Conservation (phyloP, 1,139 yeast species). For the Nematodospora anomalae region DNA sequence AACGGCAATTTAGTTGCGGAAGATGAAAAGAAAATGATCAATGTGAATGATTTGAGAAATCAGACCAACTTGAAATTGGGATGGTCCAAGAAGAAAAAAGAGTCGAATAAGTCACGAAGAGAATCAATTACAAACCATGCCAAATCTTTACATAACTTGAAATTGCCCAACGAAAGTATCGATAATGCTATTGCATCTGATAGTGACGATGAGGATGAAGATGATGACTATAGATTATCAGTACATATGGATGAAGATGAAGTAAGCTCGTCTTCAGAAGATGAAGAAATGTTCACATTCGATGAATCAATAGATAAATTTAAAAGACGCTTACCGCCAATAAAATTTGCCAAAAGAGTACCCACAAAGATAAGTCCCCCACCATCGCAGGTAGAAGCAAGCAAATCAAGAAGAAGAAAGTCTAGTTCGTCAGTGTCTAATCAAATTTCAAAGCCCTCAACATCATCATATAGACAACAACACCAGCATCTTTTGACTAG, state of each 20-base stretch:
- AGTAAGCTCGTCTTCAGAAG: constrained; percentile 18
- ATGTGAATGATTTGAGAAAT: constrained; percentile 38
- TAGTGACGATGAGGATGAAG: constrained; percentile 44
- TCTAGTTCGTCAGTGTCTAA: constrained; percentile 16
- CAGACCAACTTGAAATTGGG: constrained; percentile 44
- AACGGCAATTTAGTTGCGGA: not conserved
- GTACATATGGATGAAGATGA: constrained; percentile 23
- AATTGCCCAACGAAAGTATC: constrained; percentile 40
- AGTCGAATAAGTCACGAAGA: constrained; percentile 31
- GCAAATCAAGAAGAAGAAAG: constrained; percentile 22
- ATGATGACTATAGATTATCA: constrained; percentile 14
- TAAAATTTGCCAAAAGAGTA: constrained; percentile 46
- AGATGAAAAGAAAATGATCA: constrained; percentile 37
- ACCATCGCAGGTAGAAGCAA: constrained; percentile 22
- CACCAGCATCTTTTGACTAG: constrained; percentile 22
- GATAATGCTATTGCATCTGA: constrained; percentile 41
- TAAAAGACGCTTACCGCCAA: constrained; percentile 35
- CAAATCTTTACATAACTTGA: constrained; percentile 46
- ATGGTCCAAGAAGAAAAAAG: constrained; percentile 43
- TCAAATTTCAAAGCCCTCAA: constrained; percentile 13
- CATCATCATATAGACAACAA: constrained; percentile 11
- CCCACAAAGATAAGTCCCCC: constrained; percentile 47
- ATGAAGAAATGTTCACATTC: constrained; percentile 41
- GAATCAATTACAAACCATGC: constrained; percentile 55
- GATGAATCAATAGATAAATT: constrained; percentile 33